phyloP scores from a whole-genome alignment of 805 yeast genomes.

The Candida piceae region DNA sequence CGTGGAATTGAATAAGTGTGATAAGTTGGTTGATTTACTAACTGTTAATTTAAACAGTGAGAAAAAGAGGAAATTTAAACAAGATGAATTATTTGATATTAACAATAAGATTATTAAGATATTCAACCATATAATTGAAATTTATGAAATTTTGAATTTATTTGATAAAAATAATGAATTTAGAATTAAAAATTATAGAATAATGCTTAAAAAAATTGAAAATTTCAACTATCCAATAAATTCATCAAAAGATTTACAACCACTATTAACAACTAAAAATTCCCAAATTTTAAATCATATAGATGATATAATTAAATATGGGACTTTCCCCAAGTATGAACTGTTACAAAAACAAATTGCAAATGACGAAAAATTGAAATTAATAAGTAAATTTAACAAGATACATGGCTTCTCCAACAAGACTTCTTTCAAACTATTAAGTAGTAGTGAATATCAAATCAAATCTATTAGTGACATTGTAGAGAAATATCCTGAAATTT shows the following conservation, averaged over 20 bases:
- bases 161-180: constrained; percentile 16
- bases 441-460: no score
- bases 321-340: constrained; percentile 22
- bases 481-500: constrained; percentile 13
- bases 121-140: constrained; percentile 28
- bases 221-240: constrained; percentile 25
- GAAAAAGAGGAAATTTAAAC: no score
- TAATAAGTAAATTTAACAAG: constrained; percentile 31
- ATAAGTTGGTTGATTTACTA: no score
- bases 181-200: constrained; percentile 30
- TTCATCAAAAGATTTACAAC: constrained; percentile 34
- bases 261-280: no score
- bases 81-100: not conserved
- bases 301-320: constrained; percentile 40
- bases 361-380: constrained; percentile 20
- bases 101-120: constrained; percentile 29
- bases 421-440: constrained; percentile 35
- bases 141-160: constrained; percentile 20
- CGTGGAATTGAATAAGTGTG: no score
- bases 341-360: constrained; percentile 7
- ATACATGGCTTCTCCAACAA: constrained; percentile 48
- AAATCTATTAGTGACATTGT: constrained; percentile 38
- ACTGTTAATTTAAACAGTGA: no score
- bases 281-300: constrained; percentile 41
- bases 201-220: constrained; percentile 37